phyloP scores from a whole-genome alignment of 306 rosid species.

The Abrus precatorius region DNA sequence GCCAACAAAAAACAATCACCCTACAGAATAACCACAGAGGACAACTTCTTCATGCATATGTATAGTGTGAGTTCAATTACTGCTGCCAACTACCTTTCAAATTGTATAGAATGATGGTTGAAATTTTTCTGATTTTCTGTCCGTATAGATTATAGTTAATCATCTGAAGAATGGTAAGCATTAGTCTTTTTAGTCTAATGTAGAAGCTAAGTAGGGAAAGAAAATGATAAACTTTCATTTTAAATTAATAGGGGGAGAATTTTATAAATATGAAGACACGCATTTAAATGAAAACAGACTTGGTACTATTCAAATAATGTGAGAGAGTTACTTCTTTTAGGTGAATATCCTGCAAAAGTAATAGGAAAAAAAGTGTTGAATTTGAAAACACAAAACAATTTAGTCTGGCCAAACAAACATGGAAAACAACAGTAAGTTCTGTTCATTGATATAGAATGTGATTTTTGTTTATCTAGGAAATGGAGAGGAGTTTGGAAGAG shows the following conservation, averaged over 20 bases:
- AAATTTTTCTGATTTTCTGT: constrained; percentile 12
- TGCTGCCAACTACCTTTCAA: constrained; percentile 24
- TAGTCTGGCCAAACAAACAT: neutral
- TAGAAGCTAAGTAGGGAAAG: neutral
- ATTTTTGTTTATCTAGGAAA: constrained; percentile 58
- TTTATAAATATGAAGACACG: neutral
- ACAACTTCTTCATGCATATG: constrained; percentile 51
- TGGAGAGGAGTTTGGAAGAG: constrained; percentile 73
- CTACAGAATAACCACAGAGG: constrained; percentile 62
- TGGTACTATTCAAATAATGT: neutral
- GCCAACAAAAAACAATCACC: constrained; percentile 56
- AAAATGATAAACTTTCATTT: neutral
- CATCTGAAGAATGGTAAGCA: constrained; percentile 17
- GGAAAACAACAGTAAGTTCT: neutral
- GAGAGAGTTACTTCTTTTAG: constrained; percentile 9
- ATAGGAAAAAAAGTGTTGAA: neutral
- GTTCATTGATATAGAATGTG: constrained; percentile 24
- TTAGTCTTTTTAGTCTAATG: constrained; percentile 8
- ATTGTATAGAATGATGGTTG: constrained; percentile 9
- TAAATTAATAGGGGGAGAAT: neutral
- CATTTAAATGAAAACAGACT: neutral
- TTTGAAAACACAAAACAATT: neutral
- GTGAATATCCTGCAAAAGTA: neutral
- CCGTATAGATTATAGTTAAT: constrained; percentile 1
- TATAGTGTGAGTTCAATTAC: constrained; percentile 67